Evolutionary conservation across 2,329 filamentous ascomycete genomes (phyloP).

Genomic region (Fusarium protoensiforme): DNA sequence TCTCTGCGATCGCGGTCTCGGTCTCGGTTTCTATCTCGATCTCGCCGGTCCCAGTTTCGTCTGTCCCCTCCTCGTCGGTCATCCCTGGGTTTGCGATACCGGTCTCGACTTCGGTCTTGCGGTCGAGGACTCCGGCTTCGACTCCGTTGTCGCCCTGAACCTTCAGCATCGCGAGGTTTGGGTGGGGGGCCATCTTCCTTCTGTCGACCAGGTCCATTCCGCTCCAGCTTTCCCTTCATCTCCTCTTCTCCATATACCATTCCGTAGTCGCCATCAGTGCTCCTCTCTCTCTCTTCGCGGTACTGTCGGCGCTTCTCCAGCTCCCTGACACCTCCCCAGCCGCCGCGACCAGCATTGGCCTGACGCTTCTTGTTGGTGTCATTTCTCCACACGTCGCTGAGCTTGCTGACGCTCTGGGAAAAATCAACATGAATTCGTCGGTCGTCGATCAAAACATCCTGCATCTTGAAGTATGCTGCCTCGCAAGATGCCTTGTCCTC

Average conservation of each 20-base stretch:
- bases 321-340: slow-evolving; percentile 90
- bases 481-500: slow-evolving; percentile 94
- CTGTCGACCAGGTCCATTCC: slow-evolving; percentile 47
- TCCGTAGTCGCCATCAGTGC: slow-evolving; percentile 67
- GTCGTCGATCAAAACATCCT: slow-evolving; percentile 95
- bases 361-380: slow-evolving; percentile 84
- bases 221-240: slow-evolving; percentile 63
- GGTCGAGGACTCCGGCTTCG: slow-evolving; percentile 33
- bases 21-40: slow-evolving; percentile 43
- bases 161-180: slow-evolving; percentile 12
- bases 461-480: slow-evolving; percentile 98
- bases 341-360: slow-evolving; percentile 69
- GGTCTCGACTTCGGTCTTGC: slow-evolving; percentile 41
- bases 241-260: slow-evolving; percentile 86
- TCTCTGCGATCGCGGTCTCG: slow-evolving; percentile 41
- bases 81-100: slow-evolving; percentile 41
- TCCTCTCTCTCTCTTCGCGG: slow-evolving; percentile 69
- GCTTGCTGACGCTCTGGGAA: slow-evolving; percentile 89
- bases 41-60: slow-evolving; percentile 41
- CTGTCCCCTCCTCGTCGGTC: slow-evolving; percentile 41
- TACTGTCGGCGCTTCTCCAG: slow-evolving; percentile 94
- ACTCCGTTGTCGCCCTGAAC: slow-evolving; percentile 17
- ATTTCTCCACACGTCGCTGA: slow-evolving; percentile 90
- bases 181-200: slow-evolving; percentile 26
- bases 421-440: slow-evolving; percentile 99